These are phyloP conservation scores for Salix suchowensis DNA, from an alignment of 345 rosid genomes.

Conservation along the genomic window DNA sequence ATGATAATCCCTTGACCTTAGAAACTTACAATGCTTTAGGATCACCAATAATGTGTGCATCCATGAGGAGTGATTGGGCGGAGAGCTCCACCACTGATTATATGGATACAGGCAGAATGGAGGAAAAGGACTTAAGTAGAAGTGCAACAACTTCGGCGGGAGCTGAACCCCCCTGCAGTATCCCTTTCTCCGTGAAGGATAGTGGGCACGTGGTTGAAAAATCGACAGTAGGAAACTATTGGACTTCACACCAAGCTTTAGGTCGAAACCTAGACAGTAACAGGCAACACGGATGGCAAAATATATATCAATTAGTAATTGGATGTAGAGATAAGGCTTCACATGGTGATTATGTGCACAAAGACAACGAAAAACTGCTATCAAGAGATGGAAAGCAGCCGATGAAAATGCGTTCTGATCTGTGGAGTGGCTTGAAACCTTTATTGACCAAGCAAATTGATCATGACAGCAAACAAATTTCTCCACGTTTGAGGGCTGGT, in stretches of 20 bases:
- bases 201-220: constrained; percentile 36
- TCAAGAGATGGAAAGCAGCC: constrained; percentile 35
- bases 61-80: constrained; percentile 29
- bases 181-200: constrained; percentile 20
- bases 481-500: constrained; percentile 32
- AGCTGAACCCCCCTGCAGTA: constrained; percentile 9
- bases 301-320: constrained; percentile 19
- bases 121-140: constrained; percentile 15
- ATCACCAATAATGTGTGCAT: constrained; percentile 21
- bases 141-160: constrained; percentile 16
- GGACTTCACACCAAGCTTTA: constrained; percentile 25
- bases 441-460: constrained; percentile 28
- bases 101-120: constrained; percentile 6
- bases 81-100: constrained; percentile 27
- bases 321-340: constrained; percentile 22
- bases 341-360: constrained; percentile 36
- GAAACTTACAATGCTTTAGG: constrained; percentile 30
- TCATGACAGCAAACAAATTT: constrained; percentile 31
- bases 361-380: constrained; percentile 30
- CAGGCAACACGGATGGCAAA: constrained; percentile 31
- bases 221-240: constrained; percentile 34
- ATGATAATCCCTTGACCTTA: constrained; percentile 35
- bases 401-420: constrained; percentile 32
- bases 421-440: constrained; percentile 24
- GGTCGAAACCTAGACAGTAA: constrained; percentile 21